These are phyloP conservation scores for Hyaloscypha variabilis DNA, from an alignment of 495 filamentous ascomycete genomes.

Conservation along the genomic window DNA sequence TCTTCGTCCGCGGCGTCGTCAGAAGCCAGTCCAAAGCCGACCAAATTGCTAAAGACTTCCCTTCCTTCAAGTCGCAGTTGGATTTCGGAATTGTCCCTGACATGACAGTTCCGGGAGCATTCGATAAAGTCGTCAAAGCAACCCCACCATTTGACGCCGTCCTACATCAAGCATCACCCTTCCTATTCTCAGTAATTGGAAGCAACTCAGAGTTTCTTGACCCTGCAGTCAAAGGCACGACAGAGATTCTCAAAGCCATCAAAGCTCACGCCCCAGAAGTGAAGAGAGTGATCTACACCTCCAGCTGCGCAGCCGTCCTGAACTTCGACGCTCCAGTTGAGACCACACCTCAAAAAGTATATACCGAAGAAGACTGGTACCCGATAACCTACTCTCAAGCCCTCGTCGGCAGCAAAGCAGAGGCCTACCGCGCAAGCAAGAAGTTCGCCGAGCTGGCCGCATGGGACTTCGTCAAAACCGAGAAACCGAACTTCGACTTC, in stretches of 20 bases:
- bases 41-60: constrained; percentile 18
- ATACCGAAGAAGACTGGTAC: constrained; percentile 41
- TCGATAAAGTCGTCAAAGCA: constrained; percentile 29
- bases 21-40: constrained; percentile 30
- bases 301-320: constrained; percentile 37
- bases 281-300: constrained; percentile 38
- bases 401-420: constrained; percentile 36
- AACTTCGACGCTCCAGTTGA: constrained; percentile 34
- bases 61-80: constrained; percentile 19
- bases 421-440: constrained; percentile 42
- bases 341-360: constrained; percentile 30
- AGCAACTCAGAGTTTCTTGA: constrained; percentile 36
- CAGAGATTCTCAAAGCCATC: constrained; percentile 34
- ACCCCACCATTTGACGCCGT: constrained; percentile 37
- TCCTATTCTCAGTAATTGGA: constrained; percentile 28
- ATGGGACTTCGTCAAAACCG: constrained; percentile 36
- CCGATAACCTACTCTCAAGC: constrained; percentile 36
- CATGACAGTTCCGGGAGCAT: constrained; percentile 34
- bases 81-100: constrained; percentile 37
- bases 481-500: constrained; percentile 19
- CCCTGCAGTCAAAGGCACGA: constrained; percentile 38
- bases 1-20: constrained; percentile 29
- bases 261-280: constrained; percentile 28
- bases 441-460: constrained; percentile 38
- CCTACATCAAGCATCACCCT: constrained; percentile 43